Base-by-base conservation (phyloP, 805 yeast genomes). In the Diddensiella caesifluorescens region DNA sequence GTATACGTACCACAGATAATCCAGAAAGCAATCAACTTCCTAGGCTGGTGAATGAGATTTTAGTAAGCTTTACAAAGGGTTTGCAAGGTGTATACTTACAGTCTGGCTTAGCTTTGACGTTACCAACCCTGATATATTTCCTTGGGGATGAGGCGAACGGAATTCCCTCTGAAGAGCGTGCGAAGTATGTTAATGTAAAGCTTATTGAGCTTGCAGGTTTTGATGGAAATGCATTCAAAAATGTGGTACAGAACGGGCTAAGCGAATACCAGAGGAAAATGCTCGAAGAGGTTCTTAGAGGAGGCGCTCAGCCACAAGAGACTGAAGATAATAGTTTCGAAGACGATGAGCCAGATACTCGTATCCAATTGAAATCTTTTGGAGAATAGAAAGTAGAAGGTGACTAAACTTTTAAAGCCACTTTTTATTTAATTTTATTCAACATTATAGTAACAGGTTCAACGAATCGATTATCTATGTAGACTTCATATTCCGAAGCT, bases 351-450 rank as follows among this genome's bases (percentile, higher is more conserved):
- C 45, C 48, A 5, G 54, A 42, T 4, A 51, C 53, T 1, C 77
- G 71, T 41, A 78, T 79, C 44, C 66, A 74, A 50, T 59, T 79
- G 39, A 77, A 75, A 53, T 64, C 71, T 1, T 79, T 79, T 55
- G 54, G 44, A 1, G 49, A 33, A 39, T 35, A 16, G 13, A 32
- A 7, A n/a, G n/a, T n/a, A n/a, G n/a, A n/a, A n/a, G n/a, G n/a
- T n/a, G n/a, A n/a, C n/a, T n/a, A n/a, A n/a, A n/a, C n/a, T n/a
- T n/a, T n/a, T n/a, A n/a, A n/a, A n/a, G n/a, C n/a, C n/a, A n/a
- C n/a, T n/a, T n/a, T n/a, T n/a, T n/a, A n/a, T n/a, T n/a, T n/a
- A n/a, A n/a, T n/a, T n/a, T n/a, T n/a, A n/a, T n/a, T n/a, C n/a
- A n/a, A n/a, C n/a, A n/a, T n/a, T n/a, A n/a, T n/a, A n/a, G n/a